Conservation (phyloP, 495 filamentous ascomycete species). For the Talaromyces trachyspermus region DNA sequence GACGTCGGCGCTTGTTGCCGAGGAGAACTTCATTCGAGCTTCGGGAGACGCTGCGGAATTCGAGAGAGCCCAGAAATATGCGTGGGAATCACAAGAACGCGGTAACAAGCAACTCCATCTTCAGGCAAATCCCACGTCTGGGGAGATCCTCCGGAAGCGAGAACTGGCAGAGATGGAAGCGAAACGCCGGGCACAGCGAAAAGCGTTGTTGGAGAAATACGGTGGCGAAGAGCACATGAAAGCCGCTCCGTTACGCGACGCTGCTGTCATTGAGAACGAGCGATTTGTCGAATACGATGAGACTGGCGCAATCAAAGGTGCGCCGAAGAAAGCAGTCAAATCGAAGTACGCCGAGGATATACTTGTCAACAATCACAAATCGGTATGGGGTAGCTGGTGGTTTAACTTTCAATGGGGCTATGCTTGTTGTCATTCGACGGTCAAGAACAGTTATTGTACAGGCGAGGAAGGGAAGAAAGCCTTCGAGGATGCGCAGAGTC, state of each 20-base stretch:
- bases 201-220: constrained; percentile 76
- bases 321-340: constrained; percentile 63
- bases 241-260: constrained; percentile 52
- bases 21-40: constrained; percentile 85
- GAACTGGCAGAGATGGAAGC: constrained; percentile 61
- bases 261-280: constrained; percentile 71
- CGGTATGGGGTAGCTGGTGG: constrained; percentile 98
- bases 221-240: constrained; percentile 64
- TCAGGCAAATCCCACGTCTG: constrained; percentile 93
- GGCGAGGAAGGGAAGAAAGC: constrained; percentile 75
- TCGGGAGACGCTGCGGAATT: constrained; percentile 95
- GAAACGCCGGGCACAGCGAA: constrained; percentile 60
- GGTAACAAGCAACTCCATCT: constrained; percentile 72
- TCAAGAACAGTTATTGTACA: constrained; percentile 97
- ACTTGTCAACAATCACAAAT: constrained; percentile 80
- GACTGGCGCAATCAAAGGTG: constrained; percentile 78
- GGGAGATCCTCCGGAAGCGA: constrained; percentile 74
- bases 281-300: constrained; percentile 95
- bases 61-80: constrained; percentile 78
- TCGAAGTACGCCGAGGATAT: constrained; percentile 91
- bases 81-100: constrained; percentile 90
- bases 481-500: constrained; percentile 57
- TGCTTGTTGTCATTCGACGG: constrained; percentile 83
- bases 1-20: constrained; percentile 81
- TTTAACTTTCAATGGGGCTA: constrained; percentile 94